Conservation (phyloP, 148 eudicot genomes). For the Diospyros kaki region DNA sequence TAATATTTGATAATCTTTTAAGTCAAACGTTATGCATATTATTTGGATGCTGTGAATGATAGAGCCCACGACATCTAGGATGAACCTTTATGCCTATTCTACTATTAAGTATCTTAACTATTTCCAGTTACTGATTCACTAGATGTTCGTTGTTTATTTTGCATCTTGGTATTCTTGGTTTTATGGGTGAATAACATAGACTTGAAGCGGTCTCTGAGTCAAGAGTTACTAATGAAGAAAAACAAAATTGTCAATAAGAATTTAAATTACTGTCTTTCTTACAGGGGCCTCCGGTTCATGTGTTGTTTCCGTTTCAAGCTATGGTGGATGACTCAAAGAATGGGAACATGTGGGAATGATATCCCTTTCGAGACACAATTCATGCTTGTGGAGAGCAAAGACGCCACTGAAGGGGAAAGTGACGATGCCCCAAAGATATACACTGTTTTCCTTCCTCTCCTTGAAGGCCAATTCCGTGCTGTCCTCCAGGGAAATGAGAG, state of each 20-base stretch:
- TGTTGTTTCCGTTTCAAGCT: conserved; percentile 92
- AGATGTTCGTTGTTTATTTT: background rate
- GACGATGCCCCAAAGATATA: conserved; percentile 61
- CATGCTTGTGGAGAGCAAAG: conserved; percentile 83
- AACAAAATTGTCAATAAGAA: no score
- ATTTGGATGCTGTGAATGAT: no score
- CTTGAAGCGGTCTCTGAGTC: background rate
- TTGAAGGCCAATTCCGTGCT: conserved; percentile 90
- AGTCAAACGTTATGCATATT: no score
- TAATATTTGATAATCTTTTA: background rate
- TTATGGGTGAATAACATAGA: background rate
- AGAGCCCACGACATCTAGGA: no score
- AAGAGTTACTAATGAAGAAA: background rate
- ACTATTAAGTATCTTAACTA: background rate
- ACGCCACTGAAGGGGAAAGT: conserved; percentile 36
- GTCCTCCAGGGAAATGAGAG: conserved; percentile 90
- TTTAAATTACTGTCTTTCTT: background rate
- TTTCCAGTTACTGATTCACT: background rate
- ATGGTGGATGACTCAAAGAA: conserved; percentile 99
- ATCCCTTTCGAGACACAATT: conserved; percentile 92
- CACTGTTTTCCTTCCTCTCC: conserved; percentile 83
- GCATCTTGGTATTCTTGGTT: background rate
- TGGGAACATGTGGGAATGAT: conserved; percentile 82
- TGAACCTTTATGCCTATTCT: no score
- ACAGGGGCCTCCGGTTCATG: conserved; percentile 81